These are phyloP conservation scores for Wickerhamiella lipophila DNA, from an alignment of 805 yeast species.

Conservation along the genomic window DNA sequence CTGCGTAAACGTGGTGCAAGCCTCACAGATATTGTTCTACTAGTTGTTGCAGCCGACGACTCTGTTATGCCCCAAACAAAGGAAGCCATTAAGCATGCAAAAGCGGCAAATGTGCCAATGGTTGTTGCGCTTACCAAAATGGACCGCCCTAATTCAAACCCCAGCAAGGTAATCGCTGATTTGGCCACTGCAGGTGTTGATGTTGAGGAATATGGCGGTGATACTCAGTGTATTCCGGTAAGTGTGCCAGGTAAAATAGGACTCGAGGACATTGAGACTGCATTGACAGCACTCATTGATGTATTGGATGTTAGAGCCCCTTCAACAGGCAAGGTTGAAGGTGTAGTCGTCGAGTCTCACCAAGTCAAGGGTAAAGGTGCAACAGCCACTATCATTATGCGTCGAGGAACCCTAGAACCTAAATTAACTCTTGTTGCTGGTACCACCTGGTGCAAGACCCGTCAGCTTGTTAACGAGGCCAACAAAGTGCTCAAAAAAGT, in stretches of 20 bases:
- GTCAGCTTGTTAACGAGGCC: constrained; percentile 60
- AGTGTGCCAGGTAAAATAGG: constrained; percentile 84
- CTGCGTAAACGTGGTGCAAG: constrained; percentile 96
- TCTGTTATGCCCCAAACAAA: constrained; percentile 95
- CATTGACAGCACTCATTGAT: constrained; percentile 74
- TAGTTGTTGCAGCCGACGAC: constrained; percentile 95
- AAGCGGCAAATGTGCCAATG: constrained; percentile 64
- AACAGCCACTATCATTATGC: constrained; percentile 71
- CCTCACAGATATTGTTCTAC: constrained; percentile 78
- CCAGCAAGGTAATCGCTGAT: constrained; percentile 67
- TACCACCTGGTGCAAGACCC: constrained; percentile 70
- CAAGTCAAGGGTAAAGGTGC: constrained; percentile 72
- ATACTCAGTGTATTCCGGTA: constrained; percentile 74
- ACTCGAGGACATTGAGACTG: constrained; percentile 82
- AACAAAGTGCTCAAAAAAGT: constrained; percentile 55
- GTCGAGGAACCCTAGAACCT: constrained; percentile 58
- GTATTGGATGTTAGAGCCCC: constrained; percentile 61
- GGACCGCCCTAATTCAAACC: constrained; percentile 64
- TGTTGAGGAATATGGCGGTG: constrained; percentile 91
- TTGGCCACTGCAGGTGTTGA: constrained; percentile 65
- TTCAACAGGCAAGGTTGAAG: constrained; percentile 46
- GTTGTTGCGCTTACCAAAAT: constrained; percentile 90
- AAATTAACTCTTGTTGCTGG: constrained; percentile 81
- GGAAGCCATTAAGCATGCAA: constrained; percentile 90
- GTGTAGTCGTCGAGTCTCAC: constrained; percentile 81